Conservation (phyloP, 1,139 yeast genomes). For the Geotrichum reessii region DNA sequence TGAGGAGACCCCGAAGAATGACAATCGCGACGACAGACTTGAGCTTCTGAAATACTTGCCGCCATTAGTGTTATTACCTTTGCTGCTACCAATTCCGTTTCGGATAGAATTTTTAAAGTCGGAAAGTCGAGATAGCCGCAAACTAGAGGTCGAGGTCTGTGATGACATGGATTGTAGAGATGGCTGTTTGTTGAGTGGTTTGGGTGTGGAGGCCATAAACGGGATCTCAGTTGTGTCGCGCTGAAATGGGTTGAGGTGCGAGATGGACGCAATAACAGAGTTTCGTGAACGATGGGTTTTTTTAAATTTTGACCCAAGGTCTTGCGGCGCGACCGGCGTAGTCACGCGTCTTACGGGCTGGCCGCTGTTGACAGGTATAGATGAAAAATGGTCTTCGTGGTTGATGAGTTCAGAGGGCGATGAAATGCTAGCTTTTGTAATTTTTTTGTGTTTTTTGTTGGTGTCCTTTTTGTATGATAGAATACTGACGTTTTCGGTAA, state of each 20-base stretch:
- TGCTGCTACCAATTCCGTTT: background rate
- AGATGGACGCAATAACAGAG: constrained; percentile 16
- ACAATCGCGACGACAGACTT: constrained; percentile 7
- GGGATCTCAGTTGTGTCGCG: background rate
- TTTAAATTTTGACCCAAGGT: background rate
- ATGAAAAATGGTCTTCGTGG: constrained; percentile 23
- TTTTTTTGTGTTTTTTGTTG: constrained; percentile 21
- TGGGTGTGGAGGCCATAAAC: background rate
- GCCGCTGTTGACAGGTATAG: background rate
- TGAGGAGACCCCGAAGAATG: background rate
- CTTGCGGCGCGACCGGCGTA: background rate
- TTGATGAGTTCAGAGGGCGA: constrained; percentile 25
- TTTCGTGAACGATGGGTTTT: constrained; percentile 10
- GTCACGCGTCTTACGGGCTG: background rate
- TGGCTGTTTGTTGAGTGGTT: background rate
- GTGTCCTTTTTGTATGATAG: constrained; percentile 25
- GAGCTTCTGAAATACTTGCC: constrained; percentile 3
- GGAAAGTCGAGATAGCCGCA: background rate
- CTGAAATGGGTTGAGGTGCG: constrained; percentile 10
- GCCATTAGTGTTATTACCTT: background rate
- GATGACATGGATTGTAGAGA: background rate
- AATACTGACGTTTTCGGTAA: constrained; percentile 1
- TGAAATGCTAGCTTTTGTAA: constrained; percentile 26
- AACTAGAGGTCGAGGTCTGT: background rate
- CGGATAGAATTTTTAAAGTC: background rate